Evolutionary conservation across 345 rosid species (phyloP), one percentile per base, ranked within the genome.

Genomic region (Aurinia saxatilis): DNA sequence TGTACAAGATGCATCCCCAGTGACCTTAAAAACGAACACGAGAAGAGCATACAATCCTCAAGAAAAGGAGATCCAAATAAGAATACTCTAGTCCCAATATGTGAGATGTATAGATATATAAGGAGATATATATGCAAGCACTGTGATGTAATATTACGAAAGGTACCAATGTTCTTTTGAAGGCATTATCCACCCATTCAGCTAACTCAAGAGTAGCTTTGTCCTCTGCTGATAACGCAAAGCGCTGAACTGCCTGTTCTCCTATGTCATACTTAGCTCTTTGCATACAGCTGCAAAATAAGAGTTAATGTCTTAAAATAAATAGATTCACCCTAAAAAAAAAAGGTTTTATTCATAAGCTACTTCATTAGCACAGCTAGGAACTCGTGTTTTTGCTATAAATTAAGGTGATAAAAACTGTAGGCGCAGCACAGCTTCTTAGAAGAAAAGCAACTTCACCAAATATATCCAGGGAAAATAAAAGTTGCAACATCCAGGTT

Each of bases 161-260:
- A 67, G 74, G 46, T 83, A 86, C 98, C 74, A 84, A 78, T 65
- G 84, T 77, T 78, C 76, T 81, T 69, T 77, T 77, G 74, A 84
- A 87, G 60, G 93, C 82, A 58, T 75, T 74, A 77, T 92, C 95
- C 15, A 92, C 90, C 97, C 98, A 92, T 77, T 89, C 95, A 68
- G 91, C 90, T 77, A 92, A 78, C 70, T 90, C 98, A 75, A 92
- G 91, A 47, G 95, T 86, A 52, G 98, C 98, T 75, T 79, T 89
- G 67, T 92, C 98, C 81, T 92, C 97, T 40, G 90, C 98, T 62
- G 96, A 89, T 68, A 92, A 74, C 9, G 97, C 83, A 77, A 89
- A 89, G 57, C 98, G 81, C 75, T 84, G 83, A 75, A 89, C 86
- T 16, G 97, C 93, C 77, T 92, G 95, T 80, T 82, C 95, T 59